Conservation (phyloP, 805 yeast species). For the Wickerhamiella kazuoi region DNA sequence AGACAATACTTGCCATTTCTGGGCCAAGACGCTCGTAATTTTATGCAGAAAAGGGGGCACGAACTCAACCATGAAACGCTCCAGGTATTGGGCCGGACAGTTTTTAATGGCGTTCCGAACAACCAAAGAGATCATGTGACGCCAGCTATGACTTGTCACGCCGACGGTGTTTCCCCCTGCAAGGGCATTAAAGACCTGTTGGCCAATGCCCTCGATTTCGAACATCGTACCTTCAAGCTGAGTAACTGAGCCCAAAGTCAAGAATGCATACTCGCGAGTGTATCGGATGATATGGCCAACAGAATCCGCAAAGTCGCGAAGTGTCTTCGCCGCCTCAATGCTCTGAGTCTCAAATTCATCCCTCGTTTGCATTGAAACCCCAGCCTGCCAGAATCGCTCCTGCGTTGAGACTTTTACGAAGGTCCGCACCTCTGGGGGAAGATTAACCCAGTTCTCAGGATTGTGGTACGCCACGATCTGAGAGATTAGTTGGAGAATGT, state of each 20-base stretch:
- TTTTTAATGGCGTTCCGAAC: constrained; percentile 71
- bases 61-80: constrained; percentile 54
- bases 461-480: constrained; percentile 92
- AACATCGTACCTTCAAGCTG: constrained; percentile 79
- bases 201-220: constrained; percentile 67
- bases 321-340: constrained; percentile 81
- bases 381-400: constrained; percentile 97
- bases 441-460: constrained; percentile 74
- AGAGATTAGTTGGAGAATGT: constrained; percentile 65
- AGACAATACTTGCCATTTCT: constrained; percentile 57
- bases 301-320: constrained; percentile 93
- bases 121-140: constrained; percentile 84
- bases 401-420: constrained; percentile 79
- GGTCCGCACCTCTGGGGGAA: constrained; percentile 79
- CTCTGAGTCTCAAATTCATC: constrained; percentile 90
- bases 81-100: constrained; percentile 60
- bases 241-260: constrained; percentile 76
- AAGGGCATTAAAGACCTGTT: constrained; percentile 63
- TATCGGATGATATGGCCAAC: constrained; percentile 92
- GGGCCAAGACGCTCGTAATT: constrained; percentile 54
- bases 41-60: constrained; percentile 60
- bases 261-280: constrained; percentile 86
- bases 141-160: constrained; percentile 88
- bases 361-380: constrained; percentile 82
- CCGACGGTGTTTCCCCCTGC: constrained; percentile 65